A percentile compares a stretch with the other conserved stretches of the same genome.
These are phyloP conservation scores for Datura wrightii DNA, from an alignment of 257 asterid species.

Conservation along the genomic window DNA sequence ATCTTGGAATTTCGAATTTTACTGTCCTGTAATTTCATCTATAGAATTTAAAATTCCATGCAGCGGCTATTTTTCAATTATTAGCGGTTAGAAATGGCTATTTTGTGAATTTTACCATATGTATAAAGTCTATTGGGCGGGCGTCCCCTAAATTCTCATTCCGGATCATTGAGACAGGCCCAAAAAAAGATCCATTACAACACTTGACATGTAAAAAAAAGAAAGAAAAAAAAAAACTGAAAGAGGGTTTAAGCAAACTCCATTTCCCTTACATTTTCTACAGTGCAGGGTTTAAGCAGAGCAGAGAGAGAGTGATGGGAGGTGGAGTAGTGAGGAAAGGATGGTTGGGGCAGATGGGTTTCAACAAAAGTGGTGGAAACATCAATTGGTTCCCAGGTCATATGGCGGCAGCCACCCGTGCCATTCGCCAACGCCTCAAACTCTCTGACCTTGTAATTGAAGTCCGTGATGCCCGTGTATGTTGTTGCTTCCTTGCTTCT, in stretches of 20 bases:
- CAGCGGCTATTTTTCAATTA: too few species aligned
- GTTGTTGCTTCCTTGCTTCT: not conserved
- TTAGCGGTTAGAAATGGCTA: too few species aligned
- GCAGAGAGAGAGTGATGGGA: not conserved
- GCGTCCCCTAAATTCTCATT: not conserved
- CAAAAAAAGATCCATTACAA: not conserved
- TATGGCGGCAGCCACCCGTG: conserved; percentile 98
- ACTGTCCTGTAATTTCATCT: too few species aligned
- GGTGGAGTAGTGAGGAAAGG: conserved; percentile 50
- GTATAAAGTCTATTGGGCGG: not conserved
- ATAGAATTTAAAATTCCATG: too few species aligned
- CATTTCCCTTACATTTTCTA: not conserved
- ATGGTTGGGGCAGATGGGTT: conserved; percentile 73
- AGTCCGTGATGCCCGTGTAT: conserved; percentile 94
- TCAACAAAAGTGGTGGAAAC: conserved; percentile 44
- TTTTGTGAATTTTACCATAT: not conserved
- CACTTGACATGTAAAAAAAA: not conserved
- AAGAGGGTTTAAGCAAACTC: not conserved
- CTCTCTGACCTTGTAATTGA: conserved; percentile 84
- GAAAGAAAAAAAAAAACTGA: not conserved
- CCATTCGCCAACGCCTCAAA: conserved; percentile 91
- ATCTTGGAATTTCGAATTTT: too few species aligned
- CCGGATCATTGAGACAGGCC: not conserved
- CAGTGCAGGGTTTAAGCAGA: conserved; percentile 2
- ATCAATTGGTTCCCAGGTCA: conserved; percentile 97